A percentile compares a stretch with the other conserved stretches of the same genome.
phyloP scores from a whole-genome alignment of 805 yeast species.

The Schwanniomyces yamadae region DNA sequence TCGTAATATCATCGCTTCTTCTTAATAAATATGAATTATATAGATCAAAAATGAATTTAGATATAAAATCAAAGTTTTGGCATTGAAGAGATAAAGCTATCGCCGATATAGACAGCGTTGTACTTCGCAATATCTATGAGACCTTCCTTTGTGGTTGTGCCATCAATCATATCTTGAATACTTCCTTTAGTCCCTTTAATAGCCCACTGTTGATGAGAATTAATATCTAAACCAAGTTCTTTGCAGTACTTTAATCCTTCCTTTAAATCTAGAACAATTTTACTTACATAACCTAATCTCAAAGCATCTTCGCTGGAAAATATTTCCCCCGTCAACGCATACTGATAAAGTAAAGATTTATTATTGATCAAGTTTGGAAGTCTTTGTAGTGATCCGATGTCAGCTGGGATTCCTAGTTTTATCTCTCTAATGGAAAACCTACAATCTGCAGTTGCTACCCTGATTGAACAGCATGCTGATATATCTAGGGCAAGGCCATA shows the following conservation, averaged over 20 bases:
- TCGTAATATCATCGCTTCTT: too few species aligned
- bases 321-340: constrained; percentile 59
- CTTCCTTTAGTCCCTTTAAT: constrained; percentile 61
- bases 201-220: constrained; percentile 53
- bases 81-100: constrained; percentile 8
- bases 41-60: too few species aligned
- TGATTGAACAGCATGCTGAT: constrained; percentile 54
- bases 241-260: constrained; percentile 51
- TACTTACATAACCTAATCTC: constrained; percentile 53
- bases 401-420: constrained; percentile 73
- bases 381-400: constrained; percentile 75
- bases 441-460: constrained; percentile 54
- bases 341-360: constrained; percentile 55
- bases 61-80: constrained; percentile 8
- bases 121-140: constrained; percentile 52
- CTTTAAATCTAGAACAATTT: constrained; percentile 44
- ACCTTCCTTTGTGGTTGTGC: constrained; percentile 44
- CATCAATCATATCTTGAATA: constrained; percentile 43
- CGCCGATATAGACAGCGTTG: constrained; percentile 40
- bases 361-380: constrained; percentile 54
- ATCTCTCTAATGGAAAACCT: constrained; percentile 65
- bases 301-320: constrained; percentile 57
- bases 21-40: too few species aligned
- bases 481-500: constrained; percentile 72
- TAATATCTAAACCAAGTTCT: constrained; percentile 48